These are phyloP conservation scores for Citrus cavaleriei DNA, from an alignment of 345 rosid species.

Conservation along the genomic window DNA sequence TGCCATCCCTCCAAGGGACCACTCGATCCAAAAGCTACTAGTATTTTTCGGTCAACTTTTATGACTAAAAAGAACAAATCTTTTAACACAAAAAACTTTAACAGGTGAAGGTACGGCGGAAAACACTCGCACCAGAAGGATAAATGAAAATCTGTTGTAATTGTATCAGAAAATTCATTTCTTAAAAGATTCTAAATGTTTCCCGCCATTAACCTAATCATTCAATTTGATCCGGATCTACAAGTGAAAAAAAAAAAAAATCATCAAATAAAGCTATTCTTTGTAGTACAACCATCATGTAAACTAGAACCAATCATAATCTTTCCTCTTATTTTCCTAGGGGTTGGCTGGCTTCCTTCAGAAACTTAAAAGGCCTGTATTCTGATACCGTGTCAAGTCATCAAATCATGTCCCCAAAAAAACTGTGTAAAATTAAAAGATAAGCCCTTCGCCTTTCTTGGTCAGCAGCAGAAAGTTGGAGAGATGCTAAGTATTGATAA, in stretches of 20 bases:
- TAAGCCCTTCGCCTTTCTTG: neutral
- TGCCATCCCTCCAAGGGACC: too few relatives aligned
- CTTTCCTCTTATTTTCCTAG: slow-evolving; percentile 12
- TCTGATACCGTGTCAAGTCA: slow-evolving; percentile 12
- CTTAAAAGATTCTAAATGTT: neutral
- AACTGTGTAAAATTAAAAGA: neutral
- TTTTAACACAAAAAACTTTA: fast-evolving
- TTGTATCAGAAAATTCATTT: neutral
- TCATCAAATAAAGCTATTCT: neutral
- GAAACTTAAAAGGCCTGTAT: slow-evolving; percentile 11
- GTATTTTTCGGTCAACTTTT: neutral
- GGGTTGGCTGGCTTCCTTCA: neutral
- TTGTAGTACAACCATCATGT: neutral
- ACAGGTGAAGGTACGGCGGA: neutral
- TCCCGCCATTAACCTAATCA: neutral
- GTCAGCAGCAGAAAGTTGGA: slow-evolving; percentile 14
- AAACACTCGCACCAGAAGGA: neutral
- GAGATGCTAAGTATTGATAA: slow-evolving; percentile 14
- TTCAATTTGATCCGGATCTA: slow-evolving; percentile 6
- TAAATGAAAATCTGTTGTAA: neutral
- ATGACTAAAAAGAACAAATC: neutral
- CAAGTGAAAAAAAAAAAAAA: neutral
- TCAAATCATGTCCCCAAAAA: slow-evolving; percentile 6
- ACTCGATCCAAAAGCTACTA: neutral
- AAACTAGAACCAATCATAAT: neutral